These are phyloP conservation scores for Rhinocladiella similis DNA, from an alignment of 2,329 filamentous ascomycete genomes.

Conservation along the genomic window DNA sequence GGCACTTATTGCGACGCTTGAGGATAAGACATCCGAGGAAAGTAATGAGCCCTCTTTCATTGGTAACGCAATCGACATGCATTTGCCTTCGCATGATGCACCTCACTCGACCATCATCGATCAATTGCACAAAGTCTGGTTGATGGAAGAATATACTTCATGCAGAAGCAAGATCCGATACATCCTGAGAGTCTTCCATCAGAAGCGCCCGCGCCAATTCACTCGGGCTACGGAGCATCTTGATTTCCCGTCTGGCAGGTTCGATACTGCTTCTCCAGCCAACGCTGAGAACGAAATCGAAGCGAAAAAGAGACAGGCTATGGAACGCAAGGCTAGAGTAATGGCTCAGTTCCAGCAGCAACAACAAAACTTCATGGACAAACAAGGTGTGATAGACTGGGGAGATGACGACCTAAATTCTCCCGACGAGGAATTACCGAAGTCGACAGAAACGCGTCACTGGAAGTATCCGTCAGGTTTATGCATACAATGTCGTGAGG, in stretches of 20 bases:
- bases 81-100: slow-evolving; percentile 27
- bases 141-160: slow-evolving; percentile 73
- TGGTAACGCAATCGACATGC: slow-evolving; percentile 63
- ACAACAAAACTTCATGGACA: slow-evolving; percentile 90
- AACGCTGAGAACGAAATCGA: slow-evolving; percentile 63
- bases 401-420: slow-evolving; percentile 78
- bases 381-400: slow-evolving; percentile 85
- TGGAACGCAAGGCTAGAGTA: slow-evolving; percentile 85
- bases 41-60: slow-evolving; percentile 67
- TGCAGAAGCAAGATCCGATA: slow-evolving; percentile 82
- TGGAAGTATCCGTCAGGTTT: slow-evolving; percentile 93
- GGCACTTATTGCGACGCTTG: slow-evolving; percentile 78
- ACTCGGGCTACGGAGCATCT: slow-evolving; percentile 62
- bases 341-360: slow-evolving; percentile 99
- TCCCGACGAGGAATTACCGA: slow-evolving; percentile 49
- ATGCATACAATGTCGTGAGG: slow-evolving; percentile 95
- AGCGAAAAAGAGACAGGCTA: slow-evolving; percentile 83
- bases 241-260: slow-evolving; percentile 69
- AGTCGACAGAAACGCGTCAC: slow-evolving; percentile 64
- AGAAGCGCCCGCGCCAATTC: slow-evolving; percentile 75
- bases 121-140: slow-evolving; percentile 54
- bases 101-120: slow-evolving; percentile 52
- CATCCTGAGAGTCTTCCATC: slow-evolving; percentile 80
- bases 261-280: slow-evolving; percentile 81
- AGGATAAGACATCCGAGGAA: slow-evolving; percentile 65